These are phyloP conservation scores for Colletotrichum sp. DNA, from an alignment of 2,329 filamentous ascomycete species.

Conservation along the genomic window DNA sequence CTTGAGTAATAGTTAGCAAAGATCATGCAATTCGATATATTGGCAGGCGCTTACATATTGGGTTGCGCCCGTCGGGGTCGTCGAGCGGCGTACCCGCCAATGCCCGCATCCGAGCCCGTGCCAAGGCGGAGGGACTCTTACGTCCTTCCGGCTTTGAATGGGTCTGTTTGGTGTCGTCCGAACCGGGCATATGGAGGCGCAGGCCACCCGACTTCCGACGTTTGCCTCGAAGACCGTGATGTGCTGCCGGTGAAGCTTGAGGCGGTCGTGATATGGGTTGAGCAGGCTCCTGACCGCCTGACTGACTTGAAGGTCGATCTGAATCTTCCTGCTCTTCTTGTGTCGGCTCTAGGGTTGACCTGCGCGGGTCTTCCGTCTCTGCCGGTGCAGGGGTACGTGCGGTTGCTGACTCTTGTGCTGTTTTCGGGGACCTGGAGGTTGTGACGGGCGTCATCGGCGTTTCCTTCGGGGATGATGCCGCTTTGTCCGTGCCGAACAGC, in stretches of 20 bases:
- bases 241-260: not conserved
- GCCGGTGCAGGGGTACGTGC: not conserved
- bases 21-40: not conserved
- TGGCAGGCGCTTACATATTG: conserved; percentile 40
- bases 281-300: not conserved
- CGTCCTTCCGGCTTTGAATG: conserved; percentile 31
- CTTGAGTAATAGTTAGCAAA: conserved; percentile 26
- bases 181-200: conserved; percentile 6
- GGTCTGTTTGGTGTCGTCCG: not conserved
- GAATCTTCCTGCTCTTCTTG: conserved; percentile 20
- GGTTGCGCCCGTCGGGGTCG: conserved; percentile 43
- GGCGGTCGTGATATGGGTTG: not conserved
- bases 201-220: conserved; percentile 4
- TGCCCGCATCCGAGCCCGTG: conserved; percentile 47
- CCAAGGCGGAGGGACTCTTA: conserved; percentile 48
- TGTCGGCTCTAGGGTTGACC: conserved; percentile 12
- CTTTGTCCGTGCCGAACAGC: conserved; percentile 31
- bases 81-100: conserved; percentile 49
- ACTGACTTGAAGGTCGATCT: not conserved
- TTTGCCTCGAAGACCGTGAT: conserved; percentile 1
- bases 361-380: not conserved
- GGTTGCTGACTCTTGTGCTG: not conserved
- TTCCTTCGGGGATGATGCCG: conserved; percentile 3
- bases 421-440: conserved; percentile 7
- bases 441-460: conserved; percentile 16